These are phyloP conservation scores for Escovopsis sp. DNA, from an alignment of 2,329 filamentous ascomycete genomes.

Conservation along the genomic window DNA sequence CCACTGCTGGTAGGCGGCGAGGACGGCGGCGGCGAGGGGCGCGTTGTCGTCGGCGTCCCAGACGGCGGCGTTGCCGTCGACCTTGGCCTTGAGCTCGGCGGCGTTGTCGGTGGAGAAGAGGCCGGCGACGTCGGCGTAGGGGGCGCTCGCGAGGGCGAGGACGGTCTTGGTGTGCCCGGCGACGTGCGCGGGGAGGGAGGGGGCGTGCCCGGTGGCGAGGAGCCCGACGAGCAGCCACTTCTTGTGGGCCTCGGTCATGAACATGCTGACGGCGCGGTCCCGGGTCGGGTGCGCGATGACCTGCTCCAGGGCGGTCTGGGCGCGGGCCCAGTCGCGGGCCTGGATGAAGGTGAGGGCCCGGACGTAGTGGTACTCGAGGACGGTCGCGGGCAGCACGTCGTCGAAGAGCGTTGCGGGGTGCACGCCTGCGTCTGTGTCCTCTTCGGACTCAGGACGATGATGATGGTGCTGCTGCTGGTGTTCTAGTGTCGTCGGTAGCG, in stretches of 20 bases:
- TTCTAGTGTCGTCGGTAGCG: too few relatives aligned
- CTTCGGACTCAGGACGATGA: too few relatives aligned
- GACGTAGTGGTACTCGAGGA: conserved; percentile 54
- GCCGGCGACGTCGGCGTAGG: conserved; percentile 55
- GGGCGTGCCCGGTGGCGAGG: conserved; percentile 48
- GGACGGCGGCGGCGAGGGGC: conserved; percentile 53
- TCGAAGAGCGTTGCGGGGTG: conserved; percentile 43
- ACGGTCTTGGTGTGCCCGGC: conserved; percentile 35
- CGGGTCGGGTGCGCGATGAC: conserved; percentile 51
- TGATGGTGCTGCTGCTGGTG: too few relatives aligned
- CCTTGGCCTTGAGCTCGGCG: conserved; percentile 46
- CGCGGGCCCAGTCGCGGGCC: conserved; percentile 44
- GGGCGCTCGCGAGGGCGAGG: conserved; percentile 43
- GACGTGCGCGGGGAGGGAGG: conserved; percentile 39
- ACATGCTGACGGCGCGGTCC: conserved; percentile 49
- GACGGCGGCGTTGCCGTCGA: conserved; percentile 36
- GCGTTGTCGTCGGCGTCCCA: conserved; percentile 62
- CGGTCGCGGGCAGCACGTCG: conserved; percentile 26
- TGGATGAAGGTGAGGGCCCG: conserved; percentile 51
- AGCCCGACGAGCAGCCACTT: conserved; percentile 74
- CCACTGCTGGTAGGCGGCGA: conserved; percentile 58
- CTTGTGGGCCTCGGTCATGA: conserved; percentile 83
- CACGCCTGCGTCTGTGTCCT: conserved; percentile 41
- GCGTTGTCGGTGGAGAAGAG: conserved; percentile 46
- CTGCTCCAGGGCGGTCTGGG: conserved; percentile 45